A percentile compares a stretch with the other conserved stretches of the same genome.
Evolutionary conservation across 192 early-diverging fungal genomes (phyloP).

Genomic region (Entomortierella beljakovae): DNA sequence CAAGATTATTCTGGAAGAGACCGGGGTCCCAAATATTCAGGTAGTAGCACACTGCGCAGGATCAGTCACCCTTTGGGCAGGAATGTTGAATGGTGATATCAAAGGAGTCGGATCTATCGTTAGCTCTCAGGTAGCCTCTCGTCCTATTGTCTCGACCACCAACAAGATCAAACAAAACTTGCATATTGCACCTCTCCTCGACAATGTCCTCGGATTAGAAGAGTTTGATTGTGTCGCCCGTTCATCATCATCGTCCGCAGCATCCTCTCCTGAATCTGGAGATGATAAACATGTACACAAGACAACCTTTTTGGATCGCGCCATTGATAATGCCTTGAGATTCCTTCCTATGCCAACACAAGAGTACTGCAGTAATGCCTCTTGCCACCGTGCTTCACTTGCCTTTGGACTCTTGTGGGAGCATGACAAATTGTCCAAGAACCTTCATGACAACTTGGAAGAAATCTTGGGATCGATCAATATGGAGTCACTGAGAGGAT

Average conservation of each 20-base stretch:
- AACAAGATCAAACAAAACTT: conserved; percentile 48
- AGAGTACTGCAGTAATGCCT: conserved; percentile 52
- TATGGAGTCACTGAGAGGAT: conserved; percentile 38
- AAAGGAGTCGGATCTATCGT: conserved; percentile 57
- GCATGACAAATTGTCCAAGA: conserved; percentile 54
- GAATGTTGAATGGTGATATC: conserved; percentile 55
- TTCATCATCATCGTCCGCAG: conserved; percentile 15
- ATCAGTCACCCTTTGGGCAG: conserved; percentile 53
- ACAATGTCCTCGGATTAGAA: conserved; percentile 38
- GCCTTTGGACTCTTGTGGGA: conserved; percentile 49
- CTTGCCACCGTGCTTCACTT: conserved; percentile 53
- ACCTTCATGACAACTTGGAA: conserved; percentile 51
- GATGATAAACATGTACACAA: conserved; percentile 11
- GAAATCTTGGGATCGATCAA: conserved; percentile 51
- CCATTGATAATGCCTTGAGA: conserved; percentile 44
- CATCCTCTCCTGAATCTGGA: background rate
- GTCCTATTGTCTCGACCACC: conserved; percentile 23
- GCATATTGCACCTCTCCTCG: conserved; percentile 39
- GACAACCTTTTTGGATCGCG: conserved; percentile 29
- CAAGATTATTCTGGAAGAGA: conserved; percentile 43
- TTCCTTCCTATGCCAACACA: conserved; percentile 49
- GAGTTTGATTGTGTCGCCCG: conserved; percentile 31
- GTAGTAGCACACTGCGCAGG: conserved; percentile 60
- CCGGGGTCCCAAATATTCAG: conserved; percentile 53
- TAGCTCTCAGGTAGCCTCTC: conserved; percentile 43